Base-by-base conservation (phyloP, 23 red algal species). In the Gracilaria caudata region DNA sequence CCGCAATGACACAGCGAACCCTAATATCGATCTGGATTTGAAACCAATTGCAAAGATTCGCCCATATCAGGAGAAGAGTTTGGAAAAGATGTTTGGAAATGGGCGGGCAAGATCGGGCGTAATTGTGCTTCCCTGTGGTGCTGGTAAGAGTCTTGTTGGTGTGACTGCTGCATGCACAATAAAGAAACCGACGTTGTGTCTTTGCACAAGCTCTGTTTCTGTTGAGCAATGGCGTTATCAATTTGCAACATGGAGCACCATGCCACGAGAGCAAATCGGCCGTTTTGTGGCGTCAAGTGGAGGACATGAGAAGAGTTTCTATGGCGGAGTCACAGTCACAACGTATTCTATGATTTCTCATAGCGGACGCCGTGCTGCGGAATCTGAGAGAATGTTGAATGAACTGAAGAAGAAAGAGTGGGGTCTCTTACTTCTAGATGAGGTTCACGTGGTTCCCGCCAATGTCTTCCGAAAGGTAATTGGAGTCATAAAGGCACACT, bases 81-180 rank as follows among this genome's bases (percentile, higher is more conserved):
- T 98, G 60, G 89, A 93, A 49, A 98, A 98, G 79, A 98, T 98
- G 96, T 98, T 98, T 94, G 96, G 96, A 64, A 98, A 98, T 47
- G 96, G 96, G 11, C 84, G 93, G n/a, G 96, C 96, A 8, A 70
- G 96, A 19, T 98, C 92, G 30, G 96, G 96, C 8, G 92, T 98
- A 28, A 98, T 98, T 24, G 96, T 98, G n/a, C 65, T 98, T 0
- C 96, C 96, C 2, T 98, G 96, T 76, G 96, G 96, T 30, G 96
- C 96, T 40, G 96, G 96, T 36, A 98, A 98, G 80, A 92, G 92
- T 68, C 83, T 98, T 33, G 93, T 95, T 14, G 96, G 96, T 28
- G 96, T 98, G 23, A 95, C 93, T 41, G 96, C 96, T 24, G 92
- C 92, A 35, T 98, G 96, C 74, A 98, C 96, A 57, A 89, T 98